Evolutionary conservation across 371 early-diverging fungal species (phyloP).

Genomic region (Aphelidium insulamus): DNA sequence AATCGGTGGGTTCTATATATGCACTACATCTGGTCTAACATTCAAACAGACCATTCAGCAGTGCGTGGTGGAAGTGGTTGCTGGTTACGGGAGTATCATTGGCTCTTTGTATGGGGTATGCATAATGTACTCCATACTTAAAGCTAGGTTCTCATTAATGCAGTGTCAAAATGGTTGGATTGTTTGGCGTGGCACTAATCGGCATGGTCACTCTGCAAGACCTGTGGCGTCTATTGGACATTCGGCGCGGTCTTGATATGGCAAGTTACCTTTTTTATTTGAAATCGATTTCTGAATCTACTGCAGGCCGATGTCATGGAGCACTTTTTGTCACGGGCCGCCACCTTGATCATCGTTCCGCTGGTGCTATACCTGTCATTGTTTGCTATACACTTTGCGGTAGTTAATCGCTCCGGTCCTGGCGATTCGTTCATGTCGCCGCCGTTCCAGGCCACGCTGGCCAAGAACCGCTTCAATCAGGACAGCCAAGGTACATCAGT

Average conservation of each 20-base stretch:
- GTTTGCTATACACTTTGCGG: slow-evolving; percentile 57
- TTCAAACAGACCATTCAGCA: slow-evolving; percentile 30
- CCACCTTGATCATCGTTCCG: slow-evolving; percentile 55
- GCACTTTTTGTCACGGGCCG: slow-evolving; percentile 24
- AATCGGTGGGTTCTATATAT: slow-evolving; percentile 18
- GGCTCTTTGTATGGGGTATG: slow-evolving; percentile 38
- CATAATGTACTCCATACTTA: slow-evolving; percentile 2
- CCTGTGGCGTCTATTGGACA: slow-evolving; percentile 75
- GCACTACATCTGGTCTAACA: neutral
- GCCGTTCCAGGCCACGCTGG: slow-evolving; percentile 62
- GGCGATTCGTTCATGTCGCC: slow-evolving; percentile 81
- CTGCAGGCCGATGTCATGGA: slow-evolving; percentile 7
- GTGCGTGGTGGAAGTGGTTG: slow-evolving; percentile 55
- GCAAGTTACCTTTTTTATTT: slow-evolving; percentile 9
- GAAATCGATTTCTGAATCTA: neutral
- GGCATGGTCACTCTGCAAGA: slow-evolving; percentile 71
- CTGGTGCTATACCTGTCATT: slow-evolving; percentile 44
- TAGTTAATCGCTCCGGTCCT: slow-evolving; percentile 46
- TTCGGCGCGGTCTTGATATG: slow-evolving; percentile 45
- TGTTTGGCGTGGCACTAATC: slow-evolving; percentile 58
- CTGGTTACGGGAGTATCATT: slow-evolving; percentile 39
- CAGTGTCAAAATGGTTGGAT: slow-evolving; percentile 88
- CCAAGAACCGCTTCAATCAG: slow-evolving; percentile 20
- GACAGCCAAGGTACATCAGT: slow-evolving; percentile 6
- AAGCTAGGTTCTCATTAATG: neutral